These are phyloP conservation scores for Closterium sp. DNA, from an alignment of 139 green algal genomes.

Conservation along the genomic window DNA sequence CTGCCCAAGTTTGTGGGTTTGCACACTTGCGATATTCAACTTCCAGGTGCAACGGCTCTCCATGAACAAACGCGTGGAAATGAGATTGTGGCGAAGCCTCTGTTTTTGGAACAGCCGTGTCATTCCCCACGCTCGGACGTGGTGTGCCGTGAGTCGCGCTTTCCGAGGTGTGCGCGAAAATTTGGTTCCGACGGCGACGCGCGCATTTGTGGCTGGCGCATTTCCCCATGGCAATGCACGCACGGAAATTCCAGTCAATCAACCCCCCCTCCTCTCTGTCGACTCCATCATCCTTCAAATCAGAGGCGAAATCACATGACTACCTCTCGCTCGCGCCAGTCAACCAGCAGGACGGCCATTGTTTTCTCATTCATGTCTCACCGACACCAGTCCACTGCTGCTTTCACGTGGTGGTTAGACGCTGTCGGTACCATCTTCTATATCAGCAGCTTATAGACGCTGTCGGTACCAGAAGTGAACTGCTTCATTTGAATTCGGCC, in stretches of 20 bases:
- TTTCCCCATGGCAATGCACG: neutral
- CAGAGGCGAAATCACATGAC: no score
- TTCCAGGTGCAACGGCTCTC: neutral
- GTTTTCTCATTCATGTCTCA: neutral
- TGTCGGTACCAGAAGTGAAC: neutral
- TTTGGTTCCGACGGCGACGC: neutral
- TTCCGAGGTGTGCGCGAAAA: neutral
- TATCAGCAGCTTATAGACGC: neutral
- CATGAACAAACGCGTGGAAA: neutral
- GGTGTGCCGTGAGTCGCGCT: neutral
- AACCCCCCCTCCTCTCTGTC: no score
- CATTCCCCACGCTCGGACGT: neutral
- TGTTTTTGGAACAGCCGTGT: neutral
- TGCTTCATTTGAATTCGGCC: neutral
- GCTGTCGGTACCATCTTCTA: neutral
- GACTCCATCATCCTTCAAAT: no score
- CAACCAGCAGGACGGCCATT: neutral
- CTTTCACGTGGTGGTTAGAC: neutral
- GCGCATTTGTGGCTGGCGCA: neutral
- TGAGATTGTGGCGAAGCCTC: neutral
- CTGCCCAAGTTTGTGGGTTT: neutral
- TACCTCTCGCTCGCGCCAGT: neutral
- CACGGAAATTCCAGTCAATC: neutral
- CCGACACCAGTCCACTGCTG: neutral
- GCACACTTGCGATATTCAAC: neutral